A percentile compares a stretch with the other conserved stretches of the same genome.
These are phyloP conservation scores for Poteriospumella lacustris DNA, from an alignment of 108 stramenopile genomes.

Conservation along the genomic window DNA sequence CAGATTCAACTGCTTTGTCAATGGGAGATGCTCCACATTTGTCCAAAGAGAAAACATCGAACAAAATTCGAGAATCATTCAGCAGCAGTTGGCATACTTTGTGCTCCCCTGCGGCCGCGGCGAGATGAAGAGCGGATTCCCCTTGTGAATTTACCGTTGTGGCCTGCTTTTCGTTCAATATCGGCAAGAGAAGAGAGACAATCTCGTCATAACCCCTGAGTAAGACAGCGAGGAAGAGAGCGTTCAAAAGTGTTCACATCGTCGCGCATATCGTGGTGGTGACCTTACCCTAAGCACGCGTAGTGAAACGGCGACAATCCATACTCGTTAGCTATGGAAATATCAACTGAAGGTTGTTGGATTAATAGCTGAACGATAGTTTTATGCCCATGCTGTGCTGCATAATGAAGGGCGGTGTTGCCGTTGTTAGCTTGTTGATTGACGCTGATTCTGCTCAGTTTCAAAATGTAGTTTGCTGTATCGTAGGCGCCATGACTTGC, in stretches of 20 bases:
- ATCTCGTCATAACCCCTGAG: background rate
- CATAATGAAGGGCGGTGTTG: background rate
- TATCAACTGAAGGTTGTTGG: background rate
- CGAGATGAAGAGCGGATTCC: background rate
- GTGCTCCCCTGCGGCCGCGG: background rate
- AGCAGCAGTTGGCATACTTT: background rate
- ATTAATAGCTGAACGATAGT: background rate
- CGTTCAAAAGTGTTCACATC: background rate
- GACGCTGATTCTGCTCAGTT: background rate
- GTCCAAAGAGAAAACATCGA: background rate
- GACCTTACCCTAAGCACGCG: background rate
- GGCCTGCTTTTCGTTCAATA: background rate
- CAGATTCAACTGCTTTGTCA: background rate
- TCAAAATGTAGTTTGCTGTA: background rate
- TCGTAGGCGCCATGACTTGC: background rate
- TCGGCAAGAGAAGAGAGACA: background rate
- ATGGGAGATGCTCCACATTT: background rate
- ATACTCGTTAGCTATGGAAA: background rate
- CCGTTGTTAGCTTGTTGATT: background rate
- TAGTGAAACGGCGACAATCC: background rate
- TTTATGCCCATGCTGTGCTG: constrained; percentile 8
- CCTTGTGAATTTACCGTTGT: background rate
- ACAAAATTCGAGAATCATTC: background rate
- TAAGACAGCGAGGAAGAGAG: background rate
- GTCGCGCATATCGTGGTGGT: background rate